phyloP scores from a whole-genome alignment of 148 eudicot species.

The Suaeda aralocaspica region DNA sequence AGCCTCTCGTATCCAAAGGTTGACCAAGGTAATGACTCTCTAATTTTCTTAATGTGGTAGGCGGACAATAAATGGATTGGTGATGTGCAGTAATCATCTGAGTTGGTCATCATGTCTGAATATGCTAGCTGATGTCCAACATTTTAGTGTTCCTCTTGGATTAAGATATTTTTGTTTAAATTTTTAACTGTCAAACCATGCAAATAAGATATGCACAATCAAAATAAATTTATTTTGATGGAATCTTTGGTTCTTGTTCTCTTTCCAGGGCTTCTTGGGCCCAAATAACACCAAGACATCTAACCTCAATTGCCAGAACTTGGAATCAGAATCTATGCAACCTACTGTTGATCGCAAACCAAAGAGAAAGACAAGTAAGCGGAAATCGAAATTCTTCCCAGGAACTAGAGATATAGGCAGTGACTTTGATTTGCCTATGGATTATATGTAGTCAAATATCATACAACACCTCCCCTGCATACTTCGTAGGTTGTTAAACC shows the following conservation, averaged over 20 bases:
- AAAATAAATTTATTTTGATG: no score
- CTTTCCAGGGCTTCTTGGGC: conserved; percentile 50
- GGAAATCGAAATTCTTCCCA: conserved; percentile 22
- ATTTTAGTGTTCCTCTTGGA: no score
- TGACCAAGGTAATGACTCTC: conserved; percentile 53
- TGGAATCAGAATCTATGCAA: conserved; percentile 22
- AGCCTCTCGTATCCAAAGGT: conserved; percentile 50
- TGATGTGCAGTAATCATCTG: background rate
- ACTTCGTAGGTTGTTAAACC: conserved; percentile 4
- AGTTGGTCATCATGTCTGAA: background rate
- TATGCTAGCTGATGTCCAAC: background rate
- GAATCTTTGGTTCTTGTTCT: background rate
- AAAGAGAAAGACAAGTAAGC: conserved; percentile 28
- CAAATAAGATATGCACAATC: no score
- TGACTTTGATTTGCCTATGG: conserved; percentile 68
- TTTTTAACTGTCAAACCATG: no score
- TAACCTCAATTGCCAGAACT: conserved; percentile 24
- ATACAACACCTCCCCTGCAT: background rate
- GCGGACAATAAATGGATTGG: background rate
- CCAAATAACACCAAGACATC: conserved; percentile 26
- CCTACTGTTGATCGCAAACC: conserved; percentile 18
- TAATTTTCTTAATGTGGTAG: conserved; percentile 1
- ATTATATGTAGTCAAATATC: conserved; percentile 37
- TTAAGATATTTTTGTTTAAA: no score
- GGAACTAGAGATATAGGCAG: conserved; percentile 25